Evolutionary conservation across 257 asterid genomes (phyloP).

Genomic region (Nicotiana tomentosiformis): DNA sequence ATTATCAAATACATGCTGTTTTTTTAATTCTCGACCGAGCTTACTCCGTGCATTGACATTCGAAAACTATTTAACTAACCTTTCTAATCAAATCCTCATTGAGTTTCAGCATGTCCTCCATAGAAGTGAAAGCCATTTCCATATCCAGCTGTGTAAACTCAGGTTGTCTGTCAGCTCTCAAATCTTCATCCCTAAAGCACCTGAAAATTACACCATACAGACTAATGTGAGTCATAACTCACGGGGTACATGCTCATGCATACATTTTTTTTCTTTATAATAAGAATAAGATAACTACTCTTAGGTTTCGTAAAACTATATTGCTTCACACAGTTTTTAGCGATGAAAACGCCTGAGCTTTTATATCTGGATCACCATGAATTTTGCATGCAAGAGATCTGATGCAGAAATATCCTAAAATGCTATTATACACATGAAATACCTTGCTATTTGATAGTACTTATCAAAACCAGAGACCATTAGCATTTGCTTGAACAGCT

Average conservation of each 20-base stretch:
- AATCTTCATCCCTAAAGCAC: slow-evolving; percentile 98
- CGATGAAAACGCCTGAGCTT: neutral
- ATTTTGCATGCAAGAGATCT: neutral
- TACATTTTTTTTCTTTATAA: neutral
- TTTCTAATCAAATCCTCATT: slow-evolving; percentile 95
- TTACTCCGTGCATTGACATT: neutral
- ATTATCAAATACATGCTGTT: neutral
- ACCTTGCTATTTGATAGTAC: slow-evolving; percentile 98
- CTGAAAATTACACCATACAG: slow-evolving; percentile 29
- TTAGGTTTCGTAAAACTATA: neutral
- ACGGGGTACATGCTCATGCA: neutral
- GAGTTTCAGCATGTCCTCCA: slow-evolving; percentile 91
- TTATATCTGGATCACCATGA: neutral
- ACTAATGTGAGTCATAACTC: neutral
- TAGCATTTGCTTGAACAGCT: slow-evolving; percentile 99
- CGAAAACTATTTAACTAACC: slow-evolving; percentile 32
- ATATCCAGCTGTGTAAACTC: slow-evolving; percentile 96
- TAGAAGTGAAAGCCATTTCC: slow-evolving; percentile 93
- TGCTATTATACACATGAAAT: slow-evolving; percentile 10
- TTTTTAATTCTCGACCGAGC: neutral
- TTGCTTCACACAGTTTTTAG: neutral
- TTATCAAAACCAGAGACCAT: slow-evolving; percentile 95
- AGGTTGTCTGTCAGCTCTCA: slow-evolving; percentile 98
- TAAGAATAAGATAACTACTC: slow-evolving; percentile 1
- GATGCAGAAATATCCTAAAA: neutral